Conservation (phyloP, 179 eudicot genomes). For the Silene vulgaris region DNA sequence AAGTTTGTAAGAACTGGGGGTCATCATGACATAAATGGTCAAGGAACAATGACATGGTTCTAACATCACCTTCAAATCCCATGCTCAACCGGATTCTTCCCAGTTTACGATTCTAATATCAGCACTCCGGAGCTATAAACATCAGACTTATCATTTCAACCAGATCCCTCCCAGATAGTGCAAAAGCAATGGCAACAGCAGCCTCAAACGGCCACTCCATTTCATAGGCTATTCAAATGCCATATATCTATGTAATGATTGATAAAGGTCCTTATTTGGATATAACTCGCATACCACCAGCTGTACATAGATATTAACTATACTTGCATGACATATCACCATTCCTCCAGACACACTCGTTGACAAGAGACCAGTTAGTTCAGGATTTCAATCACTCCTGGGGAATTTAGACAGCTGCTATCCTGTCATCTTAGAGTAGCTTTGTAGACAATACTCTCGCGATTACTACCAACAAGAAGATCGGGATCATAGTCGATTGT, state of each 20-base stretch:
- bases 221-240: constrained; percentile 5
- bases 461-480: constrained; percentile 7
- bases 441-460: constrained; percentile 9
- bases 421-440: constrained; percentile 19
- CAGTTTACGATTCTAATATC: too few species aligned
- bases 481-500: constrained; percentile 21
- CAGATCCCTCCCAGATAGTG: too few species aligned
- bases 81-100: not conserved
- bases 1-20: not conserved
- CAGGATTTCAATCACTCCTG: not conserved
- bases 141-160: too few species aligned
- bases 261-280: constrained; percentile 17
- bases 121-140: too few species aligned
- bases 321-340: constrained; percentile 21
- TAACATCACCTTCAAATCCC: constrained; percentile 6
- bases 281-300: constrained; percentile 22
- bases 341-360: constrained; percentile 20
- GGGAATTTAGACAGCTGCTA: constrained; percentile 16
- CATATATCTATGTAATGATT: constrained; percentile 15
- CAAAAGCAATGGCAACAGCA: constrained; percentile 16
- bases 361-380: constrained; percentile 3
- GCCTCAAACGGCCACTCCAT: constrained; percentile 16
- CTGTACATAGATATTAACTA: constrained; percentile 22
- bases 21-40: not conserved
- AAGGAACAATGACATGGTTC: not conserved